Evolutionary conservation across 2,329 filamentous ascomycete genomes (phyloP), one percentile per base, ranked within the genome.

Genomic region (Lojkania enalia): DNA sequence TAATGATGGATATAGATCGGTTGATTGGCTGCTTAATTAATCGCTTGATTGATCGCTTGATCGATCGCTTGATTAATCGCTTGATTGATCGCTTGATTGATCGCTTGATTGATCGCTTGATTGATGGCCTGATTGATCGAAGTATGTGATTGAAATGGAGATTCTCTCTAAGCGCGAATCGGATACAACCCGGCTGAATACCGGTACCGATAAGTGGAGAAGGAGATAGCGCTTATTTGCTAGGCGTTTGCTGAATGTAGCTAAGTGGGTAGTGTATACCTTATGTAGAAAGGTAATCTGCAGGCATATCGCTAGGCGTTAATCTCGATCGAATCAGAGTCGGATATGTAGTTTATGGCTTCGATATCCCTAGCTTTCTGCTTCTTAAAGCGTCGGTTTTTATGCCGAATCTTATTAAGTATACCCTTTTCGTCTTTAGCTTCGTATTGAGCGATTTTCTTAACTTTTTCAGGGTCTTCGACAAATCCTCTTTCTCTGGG

Each of bases 401-500:
- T 7, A 7, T 27, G 23, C 9, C 33, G 41, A n/a, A 41, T 23
- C 15, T 45, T 44, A 18, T 40, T 48, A 18, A 48, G 38, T 18
- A 44, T 42, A 13, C 42, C 35, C 15, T 23, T 9, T 19, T 48
- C 16, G 18, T 44, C 25, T 13, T 41, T 46, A 13, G 4, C 36
- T n/a, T 44, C 29, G 21, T 39, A 40, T 25, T 46, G 14, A 16
- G n/a, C 38, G 16, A 48, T 39, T 27, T 46, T 52, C 44, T 54
- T 50, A 29, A 44, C 48, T 46, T 51, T 48, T 48, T 46, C 38
- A 48, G 39, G 44, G 44, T 51, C 41, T 46, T 46, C 35, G 14
- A 48, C 27, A 29, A 54, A 54, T 51, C 35, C 41, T 42, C 25
- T 35, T 38, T 9, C 5, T 35, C 43, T 20, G 5, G 35, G 31